Percentiles rank a stretch among this genome's conserved stretches.
Evolutionary conservation across 495 filamentous ascomycete species (phyloP).

Genomic region (Neurospora cerealis): DNA sequence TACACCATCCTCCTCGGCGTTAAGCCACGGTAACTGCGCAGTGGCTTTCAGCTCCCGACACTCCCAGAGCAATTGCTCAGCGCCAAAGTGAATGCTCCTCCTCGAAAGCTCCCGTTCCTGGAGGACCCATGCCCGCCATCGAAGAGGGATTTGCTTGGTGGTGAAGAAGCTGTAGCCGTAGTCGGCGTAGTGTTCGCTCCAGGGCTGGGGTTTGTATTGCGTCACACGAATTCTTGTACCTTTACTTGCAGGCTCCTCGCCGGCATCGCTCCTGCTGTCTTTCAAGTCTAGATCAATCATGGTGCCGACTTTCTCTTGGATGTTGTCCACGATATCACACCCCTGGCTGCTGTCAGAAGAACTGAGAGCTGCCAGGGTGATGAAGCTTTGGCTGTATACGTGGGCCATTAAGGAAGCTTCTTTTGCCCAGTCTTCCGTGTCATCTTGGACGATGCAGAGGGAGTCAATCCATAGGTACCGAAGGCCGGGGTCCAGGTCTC

Average conservation of each 20-base stretch:
- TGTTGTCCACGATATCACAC: neutral
- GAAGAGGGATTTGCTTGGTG: neutral
- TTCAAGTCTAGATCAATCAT: neutral
- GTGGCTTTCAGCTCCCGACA: slow-evolving; percentile 3
- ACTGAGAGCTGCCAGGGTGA: neutral
- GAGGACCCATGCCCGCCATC: slow-evolving; percentile 21
- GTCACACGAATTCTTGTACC: neutral
- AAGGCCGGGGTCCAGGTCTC: neutral
- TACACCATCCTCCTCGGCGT: neutral
- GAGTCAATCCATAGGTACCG: slow-evolving; percentile 15
- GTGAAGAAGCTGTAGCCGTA: neutral
- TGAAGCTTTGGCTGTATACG: neutral
- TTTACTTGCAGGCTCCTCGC: too few species aligned
- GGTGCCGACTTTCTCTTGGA: neutral
- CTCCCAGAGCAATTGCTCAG: slow-evolving; percentile 22
- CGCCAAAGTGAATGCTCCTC: slow-evolving; percentile 17
- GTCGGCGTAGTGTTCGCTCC: neutral
- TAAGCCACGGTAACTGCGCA: neutral
- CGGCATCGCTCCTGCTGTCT: neutral
- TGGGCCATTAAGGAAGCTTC: neutral
- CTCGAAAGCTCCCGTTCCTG: slow-evolving; percentile 25
- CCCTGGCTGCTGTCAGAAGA: neutral
- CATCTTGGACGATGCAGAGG: slow-evolving; percentile 23
- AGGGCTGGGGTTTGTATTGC: neutral
- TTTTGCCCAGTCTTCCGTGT: neutral